A percentile compares a stretch with the other conserved stretches of the same genome.
Conservation (phyloP, 2,329 filamentous ascomycete genomes). For the Colletotrichum sojae region DNA sequence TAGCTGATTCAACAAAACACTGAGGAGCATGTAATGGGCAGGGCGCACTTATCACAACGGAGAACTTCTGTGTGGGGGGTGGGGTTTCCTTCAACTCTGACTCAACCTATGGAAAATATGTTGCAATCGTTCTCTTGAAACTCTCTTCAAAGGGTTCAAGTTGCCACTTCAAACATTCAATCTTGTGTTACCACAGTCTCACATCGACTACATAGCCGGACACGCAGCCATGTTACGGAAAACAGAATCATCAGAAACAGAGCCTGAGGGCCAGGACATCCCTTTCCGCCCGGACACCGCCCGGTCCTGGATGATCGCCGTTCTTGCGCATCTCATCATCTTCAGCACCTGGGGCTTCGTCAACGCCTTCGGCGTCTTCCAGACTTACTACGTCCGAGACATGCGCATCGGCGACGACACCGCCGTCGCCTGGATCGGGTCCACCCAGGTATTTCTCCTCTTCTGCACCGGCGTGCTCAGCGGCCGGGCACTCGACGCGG, state of each 20-base stretch:
- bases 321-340: background rate
- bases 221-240: too few relatives aligned
- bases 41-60: background rate
- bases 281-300: background rate
- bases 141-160: too few relatives aligned
- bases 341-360: background rate
- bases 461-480: background rate
- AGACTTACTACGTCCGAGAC: background rate
- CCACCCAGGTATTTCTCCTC: background rate
- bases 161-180: too few relatives aligned
- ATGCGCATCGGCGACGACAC: background rate
- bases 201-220: too few relatives aligned
- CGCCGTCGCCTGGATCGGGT: background rate
- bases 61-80: too few relatives aligned
- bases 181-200: too few relatives aligned
- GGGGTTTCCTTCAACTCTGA: too few relatives aligned
- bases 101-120: too few relatives aligned
- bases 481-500: background rate
- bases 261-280: background rate
- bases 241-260: background rate
- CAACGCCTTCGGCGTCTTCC: background rate
- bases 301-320: background rate
- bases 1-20: too few relatives aligned
- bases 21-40: too few relatives aligned
- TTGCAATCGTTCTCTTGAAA: too few relatives aligned